Percentiles rank a stretch among this genome's conserved stretches.
Conservation (phyloP, 352 stramenopile genomes). For the Phytophthora litchii region DNA sequence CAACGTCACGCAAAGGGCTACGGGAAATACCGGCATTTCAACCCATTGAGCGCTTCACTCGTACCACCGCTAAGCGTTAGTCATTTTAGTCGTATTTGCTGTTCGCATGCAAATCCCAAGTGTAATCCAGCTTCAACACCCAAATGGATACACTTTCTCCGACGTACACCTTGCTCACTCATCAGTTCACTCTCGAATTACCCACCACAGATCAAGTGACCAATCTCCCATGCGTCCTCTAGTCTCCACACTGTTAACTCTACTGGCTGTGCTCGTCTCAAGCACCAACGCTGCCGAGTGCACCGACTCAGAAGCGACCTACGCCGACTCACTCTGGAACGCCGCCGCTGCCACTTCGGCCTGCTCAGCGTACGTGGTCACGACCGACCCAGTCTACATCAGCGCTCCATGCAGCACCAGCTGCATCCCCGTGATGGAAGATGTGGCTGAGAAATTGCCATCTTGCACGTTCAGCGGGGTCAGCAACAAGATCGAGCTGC, state of each 20-base stretch:
- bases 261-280: constrained; percentile 1
- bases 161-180: not conserved
- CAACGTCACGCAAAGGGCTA: too few relatives aligned
- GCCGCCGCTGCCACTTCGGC: constrained; percentile 12
- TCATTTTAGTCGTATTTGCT: not conserved
- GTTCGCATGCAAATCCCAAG: constrained; percentile 5
- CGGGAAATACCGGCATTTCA: not conserved
- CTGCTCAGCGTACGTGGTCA: constrained; percentile 20
- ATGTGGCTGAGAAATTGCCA: constrained; percentile 11
- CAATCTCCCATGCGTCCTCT: not conserved
- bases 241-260: not conserved
- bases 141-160: constrained; percentile 8
- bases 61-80: too few relatives aligned
- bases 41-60: not conserved
- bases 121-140: constrained; percentile 4
- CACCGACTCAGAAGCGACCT: constrained; percentile 12
- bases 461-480: constrained; percentile 27
- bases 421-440: constrained; percentile 23
- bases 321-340: constrained; percentile 15
- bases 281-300: constrained; percentile 15
- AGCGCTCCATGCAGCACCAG: constrained; percentile 18
- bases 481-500: constrained; percentile 31
- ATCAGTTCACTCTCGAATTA: constrained; percentile 6
- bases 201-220: not conserved
- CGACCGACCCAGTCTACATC: constrained; percentile 16